Evolutionary conservation across 768 basidiomycete species (phyloP), one percentile per base, ranked within the genome.

Genomic region (Phanerochaete sordida): DNA sequence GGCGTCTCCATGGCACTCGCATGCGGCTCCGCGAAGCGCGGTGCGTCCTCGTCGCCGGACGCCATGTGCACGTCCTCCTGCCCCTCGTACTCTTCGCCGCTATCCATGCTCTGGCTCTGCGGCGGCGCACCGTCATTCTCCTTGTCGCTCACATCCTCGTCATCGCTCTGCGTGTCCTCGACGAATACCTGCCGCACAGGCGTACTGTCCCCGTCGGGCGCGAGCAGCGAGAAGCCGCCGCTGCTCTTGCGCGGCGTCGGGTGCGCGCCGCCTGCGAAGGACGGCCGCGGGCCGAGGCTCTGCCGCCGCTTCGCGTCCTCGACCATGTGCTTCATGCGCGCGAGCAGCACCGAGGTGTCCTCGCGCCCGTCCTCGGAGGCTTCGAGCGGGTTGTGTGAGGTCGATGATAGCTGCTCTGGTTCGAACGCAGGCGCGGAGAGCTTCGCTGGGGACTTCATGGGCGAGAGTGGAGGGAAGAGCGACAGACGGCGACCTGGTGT

Each of bases 401-500:
- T 51, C 46, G 35, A 64, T 51, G 52, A 48, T 9, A 37, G 21
- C 3, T 37, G 37, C 13, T 8, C n/a, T n/a, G 33, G 27, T 12
- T 54, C 53, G 19, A 55, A 16, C 6, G 26, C 16, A 28, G 46
- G 19, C 15, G 58, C 7, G 11, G 44, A 16, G 3, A 57, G 39
- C 3, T 56, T 45, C 26, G 56, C 3, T 50, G 67, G 61, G 57
- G 68, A 59, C 27, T 64, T 64, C n/a, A 39, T 50, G 12, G 62
- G 60, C 63, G 67, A 64, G 7, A 65, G 57, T 28, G 65, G 52
- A 2, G 63, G 60, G 58, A 61, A 57, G 26, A 67, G 60, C 72
- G 70, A 68, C 61, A 68, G 69, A 69, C 66, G 70, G 70, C 71
- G 73, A 1, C 84, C 85, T 1, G 86, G 85, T 15, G 80, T 75